Conservation (phyloP, 2,329 filamentous ascomycete species). For the Fusarium euwallaceae region DNA sequence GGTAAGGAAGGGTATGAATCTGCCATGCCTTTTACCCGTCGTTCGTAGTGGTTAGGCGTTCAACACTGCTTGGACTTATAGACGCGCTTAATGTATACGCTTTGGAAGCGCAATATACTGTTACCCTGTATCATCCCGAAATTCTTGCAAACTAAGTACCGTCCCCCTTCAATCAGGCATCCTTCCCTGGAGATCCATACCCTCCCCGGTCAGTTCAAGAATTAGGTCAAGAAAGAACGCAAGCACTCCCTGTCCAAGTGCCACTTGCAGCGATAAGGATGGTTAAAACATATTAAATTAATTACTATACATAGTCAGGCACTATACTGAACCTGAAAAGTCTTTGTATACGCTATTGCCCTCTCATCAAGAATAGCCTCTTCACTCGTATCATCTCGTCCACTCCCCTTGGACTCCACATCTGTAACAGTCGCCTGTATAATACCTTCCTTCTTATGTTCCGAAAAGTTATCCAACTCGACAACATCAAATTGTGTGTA, state of each 20-base stretch:
- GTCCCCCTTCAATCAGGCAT: too few species aligned
- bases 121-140: too few species aligned
- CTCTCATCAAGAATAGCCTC: slow-evolving; percentile 22
- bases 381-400: slow-evolving; percentile 15
- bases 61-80: not conserved
- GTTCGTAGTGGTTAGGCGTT: too few species aligned
- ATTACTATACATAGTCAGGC: not conserved
- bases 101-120: too few species aligned
- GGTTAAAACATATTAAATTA: not conserved
- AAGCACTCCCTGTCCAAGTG: too few species aligned
- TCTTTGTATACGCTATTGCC: slow-evolving; percentile 22
- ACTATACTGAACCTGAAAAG: slow-evolving; percentile 8
- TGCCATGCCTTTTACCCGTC: not conserved
- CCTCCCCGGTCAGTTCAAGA: too few species aligned
- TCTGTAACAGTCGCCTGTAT: not conserved
- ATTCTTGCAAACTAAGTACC: too few species aligned
- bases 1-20: not conserved
- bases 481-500: slow-evolving; percentile 21
- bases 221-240: too few species aligned
- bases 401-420: not conserved
- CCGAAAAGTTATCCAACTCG: slow-evolving; percentile 14
- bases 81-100: too few species aligned
- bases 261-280: not conserved
- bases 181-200: too few species aligned
- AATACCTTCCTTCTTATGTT: not conserved